These are phyloP conservation scores for Kuraishia capsulata DNA, from an alignment of 805 yeast genomes.

Conservation along the genomic window DNA sequence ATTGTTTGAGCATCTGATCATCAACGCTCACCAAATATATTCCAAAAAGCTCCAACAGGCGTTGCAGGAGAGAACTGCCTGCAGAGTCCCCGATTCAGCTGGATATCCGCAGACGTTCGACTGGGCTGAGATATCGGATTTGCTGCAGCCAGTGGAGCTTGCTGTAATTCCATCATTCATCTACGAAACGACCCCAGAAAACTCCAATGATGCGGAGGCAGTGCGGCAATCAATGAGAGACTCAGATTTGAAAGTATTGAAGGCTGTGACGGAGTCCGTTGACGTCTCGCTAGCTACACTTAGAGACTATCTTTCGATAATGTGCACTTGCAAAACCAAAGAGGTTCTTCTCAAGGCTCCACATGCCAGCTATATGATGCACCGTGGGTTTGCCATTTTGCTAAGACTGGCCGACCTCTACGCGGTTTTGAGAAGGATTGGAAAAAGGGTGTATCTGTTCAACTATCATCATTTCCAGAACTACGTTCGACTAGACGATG, in stretches of 20 bases:
- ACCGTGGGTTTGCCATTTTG: slow-evolving; percentile 29
- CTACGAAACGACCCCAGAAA: not conserved
- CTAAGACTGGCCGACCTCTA: slow-evolving; percentile 42
- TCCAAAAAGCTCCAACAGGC: slow-evolving; percentile 17
- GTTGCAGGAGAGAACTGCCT: slow-evolving; percentile 10
- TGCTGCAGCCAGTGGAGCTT: slow-evolving; percentile 10
- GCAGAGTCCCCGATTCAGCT: slow-evolving; percentile 6
- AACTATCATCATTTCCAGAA: slow-evolving; percentile 34
- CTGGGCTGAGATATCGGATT: slow-evolving; percentile 9
- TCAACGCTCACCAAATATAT: slow-evolving; percentile 18
- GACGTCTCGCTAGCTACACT: slow-evolving; percentile 19
- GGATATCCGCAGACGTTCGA: slow-evolving; percentile 8
- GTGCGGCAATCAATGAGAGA: not conserved
- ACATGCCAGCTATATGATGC: slow-evolving; percentile 20
- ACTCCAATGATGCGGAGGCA: not conserved
- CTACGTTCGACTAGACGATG: slow-evolving; percentile 19
- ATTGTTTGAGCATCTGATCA: slow-evolving; percentile 16
- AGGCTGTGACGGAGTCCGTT: slow-evolving; percentile 16
- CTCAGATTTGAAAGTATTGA: slow-evolving; percentile 10
- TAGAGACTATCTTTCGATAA: slow-evolving; percentile 12
- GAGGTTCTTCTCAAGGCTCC: slow-evolving; percentile 13
- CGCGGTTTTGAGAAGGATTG: slow-evolving; percentile 34
- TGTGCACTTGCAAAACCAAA: slow-evolving; percentile 14
- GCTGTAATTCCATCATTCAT: slow-evolving; percentile 9
- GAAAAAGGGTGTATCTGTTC: slow-evolving; percentile 35